Base-by-base conservation (phyloP, 352 stramenopile genomes). In the Phytophthora sansomeana region DNA sequence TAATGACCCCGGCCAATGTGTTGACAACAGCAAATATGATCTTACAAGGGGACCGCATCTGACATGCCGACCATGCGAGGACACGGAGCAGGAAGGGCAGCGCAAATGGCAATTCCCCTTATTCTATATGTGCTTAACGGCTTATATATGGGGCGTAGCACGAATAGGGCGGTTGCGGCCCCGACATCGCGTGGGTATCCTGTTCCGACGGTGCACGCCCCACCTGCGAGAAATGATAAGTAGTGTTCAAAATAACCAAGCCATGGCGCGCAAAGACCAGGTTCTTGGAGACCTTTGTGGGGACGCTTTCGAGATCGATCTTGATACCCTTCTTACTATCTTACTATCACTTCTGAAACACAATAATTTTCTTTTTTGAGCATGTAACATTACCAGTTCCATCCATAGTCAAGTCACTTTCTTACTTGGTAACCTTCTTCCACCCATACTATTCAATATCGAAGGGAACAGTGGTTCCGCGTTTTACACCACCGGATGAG, bases 201-300 rank as follows among this genome's bases (percentile, higher is more conserved):
- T 55, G 52, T 73, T 73, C 65, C 65, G 65, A 73, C 65, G 65
- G 65, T 73, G 51, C 65, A 69, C 38, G 28, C 38, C 24, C 29
- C 5, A 19, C 62, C 54, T 65, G 30, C 16, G 29, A 55, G 17
- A 54, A 16, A 26, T 28, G 13, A 70, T 59, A 26, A 9, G 6
- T 9, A 9, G 36, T 17, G 38, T 6, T 24, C 17, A n/a, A 1
- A 6, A n/a, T 21, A 46, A 55, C 14, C 26, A 26, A 54, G 30
- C 13, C 16, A 10, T 7, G 10, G n/a, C n/a, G 47, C 29, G 28
- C 16, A 54, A 16, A 28, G 9, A 32, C 14, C 33, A 28, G 49
- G 16, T 4, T 49, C 6, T 59, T 69, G 65, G 58, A 47, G 58
- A 69, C 66, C 26, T 29, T 26, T 69, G 10, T 74, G 59, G 58